phyloP scores from a whole-genome alignment of 1,284 basidiomycete genomes.

The Microbotryum saponariae region DNA sequence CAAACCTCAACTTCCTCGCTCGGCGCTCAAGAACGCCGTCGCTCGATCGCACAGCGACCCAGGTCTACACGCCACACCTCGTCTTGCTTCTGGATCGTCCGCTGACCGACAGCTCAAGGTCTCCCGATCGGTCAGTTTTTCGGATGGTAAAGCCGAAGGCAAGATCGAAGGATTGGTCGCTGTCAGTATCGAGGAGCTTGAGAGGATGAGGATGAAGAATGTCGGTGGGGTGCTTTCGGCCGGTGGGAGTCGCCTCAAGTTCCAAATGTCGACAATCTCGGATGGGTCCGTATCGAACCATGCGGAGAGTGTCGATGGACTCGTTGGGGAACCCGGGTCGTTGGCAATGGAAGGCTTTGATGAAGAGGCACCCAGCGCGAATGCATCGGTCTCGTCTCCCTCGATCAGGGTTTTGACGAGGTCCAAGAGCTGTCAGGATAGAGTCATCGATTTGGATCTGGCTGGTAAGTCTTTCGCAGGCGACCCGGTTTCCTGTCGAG shows the following conservation, averaged over 20 bases:
- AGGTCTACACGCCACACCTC: slow-evolving; percentile 15
- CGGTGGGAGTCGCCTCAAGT: slow-evolving; percentile 18
- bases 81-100: slow-evolving; percentile 3
- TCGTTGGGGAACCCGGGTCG: not conserved
- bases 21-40: slow-evolving; percentile 17
- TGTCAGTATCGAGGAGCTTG: slow-evolving; percentile 26
- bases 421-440: slow-evolving; percentile 30
- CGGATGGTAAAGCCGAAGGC: slow-evolving; percentile 76
- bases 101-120: slow-evolving; percentile 36
- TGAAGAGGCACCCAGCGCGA: not conserved
- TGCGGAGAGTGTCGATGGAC: not conserved
- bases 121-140: slow-evolving; percentile 84
- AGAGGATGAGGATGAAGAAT: slow-evolving; percentile 9
- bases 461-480: too few species aligned
- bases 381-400: slow-evolving; percentile 8
- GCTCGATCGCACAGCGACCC: slow-evolving; percentile 15
- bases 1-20: slow-evolving; percentile 10
- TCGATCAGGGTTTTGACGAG: slow-evolving; percentile 41
- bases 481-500: too few species aligned
- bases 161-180: slow-evolving; percentile 59
- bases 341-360: not conserved
- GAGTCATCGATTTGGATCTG: too few species aligned
- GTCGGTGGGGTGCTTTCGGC: not conserved
- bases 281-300: not conserved
- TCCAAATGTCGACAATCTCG: slow-evolving; percentile 6